Conservation (phyloP, 805 yeast species). For the Isabelozyma heimii region DNA sequence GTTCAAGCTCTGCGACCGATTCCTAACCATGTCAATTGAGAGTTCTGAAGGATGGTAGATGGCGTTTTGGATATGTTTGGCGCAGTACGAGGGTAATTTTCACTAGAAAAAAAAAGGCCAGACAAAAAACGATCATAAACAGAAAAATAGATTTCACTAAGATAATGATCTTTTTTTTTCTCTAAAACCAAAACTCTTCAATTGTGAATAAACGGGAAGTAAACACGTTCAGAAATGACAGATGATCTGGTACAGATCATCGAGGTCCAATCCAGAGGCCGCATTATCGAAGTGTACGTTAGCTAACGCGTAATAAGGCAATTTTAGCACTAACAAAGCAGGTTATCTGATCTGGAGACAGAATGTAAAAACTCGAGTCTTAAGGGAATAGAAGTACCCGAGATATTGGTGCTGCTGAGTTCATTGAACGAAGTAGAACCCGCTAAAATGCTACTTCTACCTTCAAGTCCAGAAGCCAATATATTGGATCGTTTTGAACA, state of each 20-base stretch:
- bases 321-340: background rate
- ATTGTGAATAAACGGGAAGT: background rate
- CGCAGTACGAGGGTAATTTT: background rate
- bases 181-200: background rate
- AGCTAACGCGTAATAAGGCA: background rate
- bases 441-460: no score
- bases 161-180: background rate
- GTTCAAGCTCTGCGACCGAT: conserved; percentile 21
- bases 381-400: background rate
- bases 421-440: no score
- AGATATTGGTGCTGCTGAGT: no score
- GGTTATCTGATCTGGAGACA: background rate
- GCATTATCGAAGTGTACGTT: background rate
- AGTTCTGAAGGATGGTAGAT: background rate
- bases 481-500: no score
- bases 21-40: conserved; percentile 13
- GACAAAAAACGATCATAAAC: no score
- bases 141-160: no score
- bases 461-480: no score
- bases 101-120: conserved; percentile 4
- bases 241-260: background rate
- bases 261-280: background rate
- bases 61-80: background rate
- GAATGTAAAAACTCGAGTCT: background rate
- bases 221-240: background rate